Evolutionary conservation across 768 basidiomycete species (phyloP).

Genomic region (Postia placenta): DNA sequence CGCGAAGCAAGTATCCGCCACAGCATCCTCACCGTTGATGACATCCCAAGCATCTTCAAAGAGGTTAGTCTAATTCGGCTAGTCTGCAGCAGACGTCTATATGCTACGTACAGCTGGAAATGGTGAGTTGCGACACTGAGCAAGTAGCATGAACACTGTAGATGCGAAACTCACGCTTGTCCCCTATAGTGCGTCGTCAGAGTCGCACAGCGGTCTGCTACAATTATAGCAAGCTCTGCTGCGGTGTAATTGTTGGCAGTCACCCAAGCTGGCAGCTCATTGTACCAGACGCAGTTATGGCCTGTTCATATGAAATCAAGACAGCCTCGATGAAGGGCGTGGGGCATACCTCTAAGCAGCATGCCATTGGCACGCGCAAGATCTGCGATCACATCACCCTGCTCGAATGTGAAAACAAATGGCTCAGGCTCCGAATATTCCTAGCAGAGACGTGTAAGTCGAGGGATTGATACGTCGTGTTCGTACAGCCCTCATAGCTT

Average conservation of each 20-base stretch:
- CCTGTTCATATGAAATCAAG: neutral
- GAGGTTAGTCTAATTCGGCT: too few relatives aligned
- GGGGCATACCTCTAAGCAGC: constrained; percentile 34
- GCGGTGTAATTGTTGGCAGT: constrained; percentile 23
- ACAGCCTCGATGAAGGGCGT: neutral
- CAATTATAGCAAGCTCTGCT: constrained; percentile 25
- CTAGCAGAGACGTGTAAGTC: neutral
- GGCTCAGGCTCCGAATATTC: constrained; percentile 37
- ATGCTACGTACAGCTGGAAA: neutral
- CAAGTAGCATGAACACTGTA: neutral
- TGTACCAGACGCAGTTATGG: constrained; percentile 40
- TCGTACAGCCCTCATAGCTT: too few relatives aligned
- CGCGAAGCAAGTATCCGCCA: neutral
- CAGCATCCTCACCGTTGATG: constrained; percentile 37
- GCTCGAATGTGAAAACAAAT: constrained; percentile 40
- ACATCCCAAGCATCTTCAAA: constrained; percentile 48
- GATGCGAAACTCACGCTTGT: constrained; percentile 22
- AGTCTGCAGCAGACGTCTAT: neutral
- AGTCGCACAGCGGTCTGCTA: constrained; percentile 30
- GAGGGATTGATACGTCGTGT: neutral
- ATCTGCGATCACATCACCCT: constrained; percentile 38
- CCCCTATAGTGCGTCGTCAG: constrained; percentile 34
- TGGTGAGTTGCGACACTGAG: neutral
- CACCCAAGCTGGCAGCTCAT: constrained; percentile 37
- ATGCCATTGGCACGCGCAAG: constrained; percentile 41